Conservation (phyloP, 331 rosid species). For the Cucumis variabilis region DNA sequence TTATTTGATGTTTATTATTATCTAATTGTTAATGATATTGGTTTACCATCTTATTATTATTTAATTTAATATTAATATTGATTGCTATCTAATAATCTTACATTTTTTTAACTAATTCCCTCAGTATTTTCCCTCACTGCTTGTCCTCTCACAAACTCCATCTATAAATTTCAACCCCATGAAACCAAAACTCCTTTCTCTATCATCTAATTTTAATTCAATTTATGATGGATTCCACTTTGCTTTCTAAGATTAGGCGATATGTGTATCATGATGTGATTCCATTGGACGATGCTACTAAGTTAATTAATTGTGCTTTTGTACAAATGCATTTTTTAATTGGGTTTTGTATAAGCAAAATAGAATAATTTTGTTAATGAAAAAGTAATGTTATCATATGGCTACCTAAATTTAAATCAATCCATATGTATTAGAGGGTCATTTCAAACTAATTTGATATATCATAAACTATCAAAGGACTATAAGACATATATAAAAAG, state of each 20-base stretch:
- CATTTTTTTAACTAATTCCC: too few species aligned
- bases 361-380: not conserved
- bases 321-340: conserved; percentile 66
- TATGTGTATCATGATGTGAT: conserved; percentile 87
- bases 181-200: not conserved
- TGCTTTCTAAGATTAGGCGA: conserved; percentile 67
- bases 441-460: too few species aligned
- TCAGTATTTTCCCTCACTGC: conserved; percentile 94
- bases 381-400: too few species aligned
- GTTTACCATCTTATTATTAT: too few species aligned
- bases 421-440: too few species aligned
- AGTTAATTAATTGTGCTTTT: conserved; percentile 69
- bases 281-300: conserved; percentile 74
- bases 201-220: not conserved
- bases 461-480: too few species aligned
- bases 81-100: too few species aligned
- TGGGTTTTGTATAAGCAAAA: not conserved
- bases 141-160: conserved; percentile 73
- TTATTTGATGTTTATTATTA: too few species aligned
- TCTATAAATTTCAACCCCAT: conserved; percentile 19
- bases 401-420: too few species aligned
- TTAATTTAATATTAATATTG: too few species aligned
- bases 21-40: too few species aligned
- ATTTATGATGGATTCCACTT: not conserved
- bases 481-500: too few species aligned